phyloP scores from a whole-genome alignment of 2,329 filamentous ascomycete genomes.

The Aureobasidium sp. region DNA sequence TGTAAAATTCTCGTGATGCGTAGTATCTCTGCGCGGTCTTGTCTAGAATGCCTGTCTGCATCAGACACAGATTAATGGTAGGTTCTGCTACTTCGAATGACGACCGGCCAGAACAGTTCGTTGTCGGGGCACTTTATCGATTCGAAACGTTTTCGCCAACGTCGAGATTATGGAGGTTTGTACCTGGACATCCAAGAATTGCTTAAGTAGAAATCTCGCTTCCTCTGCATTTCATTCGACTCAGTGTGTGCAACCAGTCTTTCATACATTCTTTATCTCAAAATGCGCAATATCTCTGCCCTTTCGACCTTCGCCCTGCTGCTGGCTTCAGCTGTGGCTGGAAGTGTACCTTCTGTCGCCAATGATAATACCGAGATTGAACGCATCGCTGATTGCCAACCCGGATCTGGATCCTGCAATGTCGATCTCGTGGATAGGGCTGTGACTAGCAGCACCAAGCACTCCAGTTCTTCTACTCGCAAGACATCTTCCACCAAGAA shows the following conservation, averaged over 20 bases:
- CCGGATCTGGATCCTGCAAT: conserved; percentile 11
- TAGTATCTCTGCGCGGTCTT: no score
- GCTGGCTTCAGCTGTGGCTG: conserved; percentile 5
- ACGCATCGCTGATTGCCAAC: conserved; percentile 11
- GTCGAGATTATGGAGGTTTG: conserved; percentile 10
- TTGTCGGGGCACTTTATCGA: conserved; percentile 12
- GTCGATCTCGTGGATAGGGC: conserved; percentile 8
- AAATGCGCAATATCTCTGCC: conserved; percentile 10
- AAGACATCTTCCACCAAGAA: conserved; percentile 1
- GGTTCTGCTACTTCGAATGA: neutral
- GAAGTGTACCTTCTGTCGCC: neutral
- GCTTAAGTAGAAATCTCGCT: conserved; percentile 1
- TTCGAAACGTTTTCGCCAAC: conserved; percentile 8
- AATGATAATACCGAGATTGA: conserved; percentile 1
- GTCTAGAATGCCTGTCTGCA: neutral
- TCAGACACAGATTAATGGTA: neutral
- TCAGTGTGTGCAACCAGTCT: neutral
- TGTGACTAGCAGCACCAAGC: neutral
- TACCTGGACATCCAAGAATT: neutral
- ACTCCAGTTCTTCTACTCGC: neutral
- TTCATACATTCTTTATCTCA: neutral
- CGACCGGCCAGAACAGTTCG: conserved; percentile 4
- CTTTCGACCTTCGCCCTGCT: conserved; percentile 14
- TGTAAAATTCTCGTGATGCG: no score
- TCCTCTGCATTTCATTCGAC: neutral